phyloP scores from a whole-genome alignment of 495 filamentous ascomycete species.

The Tuber indicum region DNA sequence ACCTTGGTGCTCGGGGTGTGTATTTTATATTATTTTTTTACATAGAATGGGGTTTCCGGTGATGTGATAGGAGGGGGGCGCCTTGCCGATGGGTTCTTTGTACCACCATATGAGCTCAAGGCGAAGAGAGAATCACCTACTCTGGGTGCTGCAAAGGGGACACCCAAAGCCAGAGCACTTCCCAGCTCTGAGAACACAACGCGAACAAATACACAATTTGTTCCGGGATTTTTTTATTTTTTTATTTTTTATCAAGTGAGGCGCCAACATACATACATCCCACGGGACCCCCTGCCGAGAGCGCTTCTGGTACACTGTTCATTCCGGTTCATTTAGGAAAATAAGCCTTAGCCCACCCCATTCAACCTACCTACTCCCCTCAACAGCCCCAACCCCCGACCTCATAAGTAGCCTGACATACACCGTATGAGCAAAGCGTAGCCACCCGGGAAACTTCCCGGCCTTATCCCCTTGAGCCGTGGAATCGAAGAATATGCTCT shows the following conservation, averaged over 20 bases:
- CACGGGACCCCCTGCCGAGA: background rate
- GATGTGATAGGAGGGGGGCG: background rate
- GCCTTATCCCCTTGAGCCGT: conserved; percentile 46
- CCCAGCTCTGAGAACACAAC: background rate
- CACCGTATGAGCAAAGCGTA: background rate
- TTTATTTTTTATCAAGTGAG: background rate
- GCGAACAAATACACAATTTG: background rate
- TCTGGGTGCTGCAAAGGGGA: background rate
- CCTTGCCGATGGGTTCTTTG: background rate
- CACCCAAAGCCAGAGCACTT: background rate
- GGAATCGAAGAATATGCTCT: conserved; percentile 52
- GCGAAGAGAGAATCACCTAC: background rate
- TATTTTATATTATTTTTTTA: too few relatives aligned
- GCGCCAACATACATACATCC: background rate
- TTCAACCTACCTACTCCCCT: background rate
- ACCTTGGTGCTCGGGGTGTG: too few relatives aligned
- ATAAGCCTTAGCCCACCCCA: background rate
- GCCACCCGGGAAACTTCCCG: conserved; percentile 3
- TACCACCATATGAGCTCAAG: background rate
- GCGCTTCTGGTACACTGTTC: background rate
- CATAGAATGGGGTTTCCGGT: too few relatives aligned
- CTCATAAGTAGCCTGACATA: background rate
- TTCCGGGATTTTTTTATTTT: background rate
- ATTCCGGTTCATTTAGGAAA: background rate
- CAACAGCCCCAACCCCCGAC: background rate